Conservation (phyloP, 1,284 basidiomycete genomes). For the Ceratobasidium sp. region DNA sequence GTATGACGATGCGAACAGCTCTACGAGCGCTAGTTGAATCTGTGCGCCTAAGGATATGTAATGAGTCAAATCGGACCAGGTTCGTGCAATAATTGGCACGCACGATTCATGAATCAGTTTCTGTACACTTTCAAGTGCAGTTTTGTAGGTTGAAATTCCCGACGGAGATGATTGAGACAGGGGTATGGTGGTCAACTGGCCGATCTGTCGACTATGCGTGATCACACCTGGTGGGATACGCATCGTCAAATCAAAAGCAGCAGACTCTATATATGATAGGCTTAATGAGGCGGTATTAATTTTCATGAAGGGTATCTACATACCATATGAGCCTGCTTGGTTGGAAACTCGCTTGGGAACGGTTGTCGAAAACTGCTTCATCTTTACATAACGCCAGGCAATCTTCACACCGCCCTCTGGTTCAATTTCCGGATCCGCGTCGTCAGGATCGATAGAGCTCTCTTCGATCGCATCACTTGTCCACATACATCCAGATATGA, state of each 20-base stretch:
- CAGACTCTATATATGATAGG: slow-evolving; percentile 48
- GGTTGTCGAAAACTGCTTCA: slow-evolving; percentile 91
- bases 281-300: slow-evolving; percentile 51
- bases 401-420: slow-evolving; percentile 71
- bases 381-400: slow-evolving; percentile 93
- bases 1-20: slow-evolving; percentile 69
- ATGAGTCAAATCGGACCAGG: neutral
- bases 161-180: neutral
- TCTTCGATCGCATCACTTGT: slow-evolving; percentile 44
- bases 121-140: slow-evolving; percentile 11
- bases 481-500: slow-evolving; percentile 84
- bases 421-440: slow-evolving; percentile 49
- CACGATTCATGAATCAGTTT: slow-evolving; percentile 23
- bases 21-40: slow-evolving; percentile 11
- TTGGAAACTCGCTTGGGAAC: slow-evolving; percentile 53
- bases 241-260: slow-evolving; percentile 20
- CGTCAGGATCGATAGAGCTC: slow-evolving; percentile 41
- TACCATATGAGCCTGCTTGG: slow-evolving; percentile 42
- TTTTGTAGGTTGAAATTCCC: neutral
- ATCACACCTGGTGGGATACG: slow-evolving; percentile 15
- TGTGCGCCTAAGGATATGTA: neutral
- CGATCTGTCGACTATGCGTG: slow-evolving; percentile 23
- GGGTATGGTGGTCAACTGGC: slow-evolving; percentile 28
- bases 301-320: slow-evolving; percentile 6
- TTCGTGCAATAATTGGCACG: too few relatives aligned